A percentile compares a stretch with the other conserved stretches of the same genome.
These are phyloP conservation scores for Malassezia nana DNA, from an alignment of 1,284 basidiomycete genomes.

Conservation along the genomic window DNA sequence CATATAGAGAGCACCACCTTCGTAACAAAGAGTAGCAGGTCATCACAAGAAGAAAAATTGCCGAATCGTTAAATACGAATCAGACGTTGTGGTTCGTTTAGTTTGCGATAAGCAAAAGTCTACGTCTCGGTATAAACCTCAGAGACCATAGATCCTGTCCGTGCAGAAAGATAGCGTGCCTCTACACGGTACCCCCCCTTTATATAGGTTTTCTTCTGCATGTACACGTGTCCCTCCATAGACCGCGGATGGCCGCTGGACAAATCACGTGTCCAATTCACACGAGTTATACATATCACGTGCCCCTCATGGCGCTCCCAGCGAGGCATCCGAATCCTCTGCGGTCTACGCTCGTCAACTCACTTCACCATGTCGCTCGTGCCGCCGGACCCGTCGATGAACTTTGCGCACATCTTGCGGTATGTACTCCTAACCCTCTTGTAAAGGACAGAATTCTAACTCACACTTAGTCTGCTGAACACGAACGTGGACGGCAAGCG, in stretches of 20 bases:
- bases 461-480: slow-evolving; percentile 68
- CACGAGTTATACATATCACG: slow-evolving; percentile 6
- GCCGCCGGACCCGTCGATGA: slow-evolving; percentile 47
- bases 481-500: slow-evolving; percentile 99
- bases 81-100: slow-evolving; percentile 41
- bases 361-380: slow-evolving; percentile 38
- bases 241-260: background rate
- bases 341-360: background rate
- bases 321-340: background rate
- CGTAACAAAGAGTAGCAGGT: slow-evolving; percentile 28
- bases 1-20: no score
- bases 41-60: slow-evolving; percentile 35
- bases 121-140: slow-evolving; percentile 44
- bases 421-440: slow-evolving; percentile 8
- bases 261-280: slow-evolving; percentile 7
- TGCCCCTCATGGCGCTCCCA: background rate
- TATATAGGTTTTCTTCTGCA: slow-evolving; percentile 6
- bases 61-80: slow-evolving; percentile 33
- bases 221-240: background rate
- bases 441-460: background rate
- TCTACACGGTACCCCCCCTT: no score
- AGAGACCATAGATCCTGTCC: slow-evolving; percentile 43
- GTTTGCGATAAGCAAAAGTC: slow-evolving; percentile 46
- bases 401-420: slow-evolving; percentile 48
- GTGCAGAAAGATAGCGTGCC: slow-evolving; percentile 18